Evolutionary conservation across 2,329 filamentous ascomycete genomes (phyloP).

Genomic region (Fusarium miscanthi): DNA sequence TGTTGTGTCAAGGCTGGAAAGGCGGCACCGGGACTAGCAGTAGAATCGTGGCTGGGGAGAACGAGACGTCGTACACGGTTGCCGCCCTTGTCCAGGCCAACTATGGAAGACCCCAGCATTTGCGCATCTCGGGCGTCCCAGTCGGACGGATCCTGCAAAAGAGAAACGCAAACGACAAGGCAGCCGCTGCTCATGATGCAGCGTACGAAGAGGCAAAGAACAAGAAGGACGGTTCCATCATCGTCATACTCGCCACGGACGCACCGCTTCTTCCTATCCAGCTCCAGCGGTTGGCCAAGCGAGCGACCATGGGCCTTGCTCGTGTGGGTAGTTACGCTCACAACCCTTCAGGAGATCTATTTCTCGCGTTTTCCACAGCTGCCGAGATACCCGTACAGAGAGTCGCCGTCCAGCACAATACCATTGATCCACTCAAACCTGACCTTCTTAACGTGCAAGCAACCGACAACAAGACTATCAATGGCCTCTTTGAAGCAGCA

Average conservation of each 20-base stretch:
- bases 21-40: not conserved
- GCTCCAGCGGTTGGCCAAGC: not conserved
- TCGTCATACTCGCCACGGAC: not conserved
- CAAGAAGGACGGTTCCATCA: not conserved
- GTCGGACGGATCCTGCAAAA: not conserved
- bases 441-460: not conserved
- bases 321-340: not conserved
- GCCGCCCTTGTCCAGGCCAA: not conserved
- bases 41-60: not conserved
- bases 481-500: not conserved
- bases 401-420: not conserved
- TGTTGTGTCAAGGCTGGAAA: not conserved
- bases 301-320: not conserved
- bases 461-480: not conserved
- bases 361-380: not conserved
- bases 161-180: not conserved
- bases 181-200: not conserved
- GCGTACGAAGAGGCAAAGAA: not conserved
- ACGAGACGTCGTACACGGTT: rapidly evolving
- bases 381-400: not conserved
- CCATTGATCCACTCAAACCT: not conserved
- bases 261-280: not conserved
- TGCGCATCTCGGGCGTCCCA: not conserved
- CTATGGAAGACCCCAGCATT: not conserved
- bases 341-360: not conserved